Percentiles rank a stretch among this genome's conserved stretches.
phyloP scores from a whole-genome alignment of 1,139 yeast species.

The Diutina ranongensis region DNA sequence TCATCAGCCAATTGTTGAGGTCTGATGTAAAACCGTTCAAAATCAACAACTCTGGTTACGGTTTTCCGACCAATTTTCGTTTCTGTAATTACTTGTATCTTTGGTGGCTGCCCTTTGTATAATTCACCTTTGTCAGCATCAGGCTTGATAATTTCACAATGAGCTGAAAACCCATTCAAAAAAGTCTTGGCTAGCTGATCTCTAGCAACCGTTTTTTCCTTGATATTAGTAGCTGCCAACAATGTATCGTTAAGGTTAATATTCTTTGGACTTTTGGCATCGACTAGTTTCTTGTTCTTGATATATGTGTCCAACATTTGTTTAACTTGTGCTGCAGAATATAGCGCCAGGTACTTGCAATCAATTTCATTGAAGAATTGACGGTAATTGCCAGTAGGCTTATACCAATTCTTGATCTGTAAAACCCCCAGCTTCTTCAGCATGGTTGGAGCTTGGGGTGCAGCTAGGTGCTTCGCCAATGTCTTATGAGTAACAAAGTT shows the following conservation, averaged over 20 bases:
- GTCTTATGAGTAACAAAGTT: conserved; percentile 55
- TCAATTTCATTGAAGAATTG: conserved; percentile 38
- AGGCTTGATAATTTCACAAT: conserved; percentile 44
- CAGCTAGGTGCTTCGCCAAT: conserved; percentile 14
- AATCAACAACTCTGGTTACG: conserved; percentile 59
- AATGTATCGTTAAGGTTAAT: conserved; percentile 43
- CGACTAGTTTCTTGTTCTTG: conserved; percentile 35
- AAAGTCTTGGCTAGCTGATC: conserved; percentile 43
- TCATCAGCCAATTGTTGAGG: conserved; percentile 57
- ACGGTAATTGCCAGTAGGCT: conserved; percentile 42
- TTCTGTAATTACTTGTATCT: conserved; percentile 56
- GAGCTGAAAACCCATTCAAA: conserved; percentile 42
- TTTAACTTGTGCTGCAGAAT: conserved; percentile 44
- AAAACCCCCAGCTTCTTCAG: conserved; percentile 19
- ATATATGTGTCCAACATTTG: conserved; percentile 45
- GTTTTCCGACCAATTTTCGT: conserved; percentile 74
- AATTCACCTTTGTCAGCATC: conserved; percentile 24
- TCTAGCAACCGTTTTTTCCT: conserved; percentile 17
- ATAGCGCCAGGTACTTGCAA: conserved; percentile 26
- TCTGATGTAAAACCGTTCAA: conserved; percentile 58
- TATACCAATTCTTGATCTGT: conserved; percentile 31
- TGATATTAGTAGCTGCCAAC: conserved; percentile 16
- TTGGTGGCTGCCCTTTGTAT: conserved; percentile 58
- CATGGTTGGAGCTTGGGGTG: conserved; percentile 12
- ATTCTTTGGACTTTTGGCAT: conserved; percentile 31